Evolutionary conservation across 768 basidiomycete species (phyloP).

Genomic region (Albatrellus ellisii): DNA sequence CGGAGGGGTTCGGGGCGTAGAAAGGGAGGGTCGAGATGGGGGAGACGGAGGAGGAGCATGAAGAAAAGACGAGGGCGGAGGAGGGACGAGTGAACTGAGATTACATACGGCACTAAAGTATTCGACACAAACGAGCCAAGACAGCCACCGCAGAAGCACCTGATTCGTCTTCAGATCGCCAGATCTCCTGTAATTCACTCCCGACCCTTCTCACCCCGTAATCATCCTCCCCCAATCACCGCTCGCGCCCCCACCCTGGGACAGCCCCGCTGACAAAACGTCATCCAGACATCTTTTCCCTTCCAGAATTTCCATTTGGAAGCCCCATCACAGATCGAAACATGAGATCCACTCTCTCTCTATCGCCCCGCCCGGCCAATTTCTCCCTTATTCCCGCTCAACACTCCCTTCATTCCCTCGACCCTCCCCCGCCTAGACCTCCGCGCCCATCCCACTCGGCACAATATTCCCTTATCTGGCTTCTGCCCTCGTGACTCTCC

Average conservation of each 20-base stretch:
- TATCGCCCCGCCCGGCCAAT: constrained; percentile 12
- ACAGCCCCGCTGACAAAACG: constrained; percentile 17
- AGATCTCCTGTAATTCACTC: constrained; percentile 6
- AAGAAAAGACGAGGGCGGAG: constrained; percentile 13
- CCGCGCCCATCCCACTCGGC: neutral
- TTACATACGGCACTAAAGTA: constrained; percentile 9
- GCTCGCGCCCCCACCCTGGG: constrained; percentile 13
- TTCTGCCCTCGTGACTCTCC: constrained; percentile 3
- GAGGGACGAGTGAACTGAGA: constrained; percentile 10
- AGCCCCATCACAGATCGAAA: constrained; percentile 13
- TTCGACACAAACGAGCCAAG: constrained; percentile 3
- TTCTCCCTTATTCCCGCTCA: no score
- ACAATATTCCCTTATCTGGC: constrained; percentile 15
- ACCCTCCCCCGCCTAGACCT: no score
- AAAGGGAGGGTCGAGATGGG: constrained; percentile 11
- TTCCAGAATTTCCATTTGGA: constrained; percentile 13
- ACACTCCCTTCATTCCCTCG: no score
- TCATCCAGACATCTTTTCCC: constrained; percentile 15
- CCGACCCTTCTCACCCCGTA: constrained; percentile 6
- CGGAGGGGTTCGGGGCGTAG: constrained; percentile 9
- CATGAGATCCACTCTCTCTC: constrained; percentile 12
- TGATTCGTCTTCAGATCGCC: constrained; percentile 11
- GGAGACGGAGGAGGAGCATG: constrained; percentile 10
- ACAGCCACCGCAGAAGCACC: constrained; percentile 14
- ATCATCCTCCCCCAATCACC: constrained; percentile 10